phyloP scores from a whole-genome alignment of 2,329 filamentous ascomycete genomes.

The Cordyceps javanica region DNA sequence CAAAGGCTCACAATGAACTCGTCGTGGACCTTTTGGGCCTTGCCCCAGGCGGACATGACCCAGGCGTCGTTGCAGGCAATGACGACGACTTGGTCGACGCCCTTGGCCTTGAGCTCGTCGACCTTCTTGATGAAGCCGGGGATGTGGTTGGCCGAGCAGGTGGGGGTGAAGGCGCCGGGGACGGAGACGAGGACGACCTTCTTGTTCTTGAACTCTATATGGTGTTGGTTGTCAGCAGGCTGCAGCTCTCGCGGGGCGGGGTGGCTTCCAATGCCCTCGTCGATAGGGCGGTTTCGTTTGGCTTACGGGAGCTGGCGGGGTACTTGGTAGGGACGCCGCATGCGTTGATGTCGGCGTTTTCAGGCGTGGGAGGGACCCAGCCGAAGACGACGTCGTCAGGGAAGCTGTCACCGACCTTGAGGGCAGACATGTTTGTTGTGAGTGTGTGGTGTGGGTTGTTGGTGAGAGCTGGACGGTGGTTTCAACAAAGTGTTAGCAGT shows the following conservation, averaged over 20 bases:
- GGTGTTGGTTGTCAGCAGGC: neutral
- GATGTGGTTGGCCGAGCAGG: conserved; percentile 75
- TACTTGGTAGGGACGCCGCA: conserved; percentile 76
- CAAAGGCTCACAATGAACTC: conserved; percentile 53
- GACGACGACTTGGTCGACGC: conserved; percentile 74
- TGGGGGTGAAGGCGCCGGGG: conserved; percentile 75
- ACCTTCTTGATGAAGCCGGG: conserved; percentile 72
- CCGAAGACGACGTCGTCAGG: conserved; percentile 75
- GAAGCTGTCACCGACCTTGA: conserved; percentile 79
- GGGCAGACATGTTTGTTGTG: conserved; percentile 45
- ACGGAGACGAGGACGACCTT: conserved; percentile 52
- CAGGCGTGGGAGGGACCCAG: conserved; percentile 71
- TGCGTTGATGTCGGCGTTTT: conserved; percentile 60
- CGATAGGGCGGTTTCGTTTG: conserved; percentile 7
- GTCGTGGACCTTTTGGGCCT: conserved; percentile 73
- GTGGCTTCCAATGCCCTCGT: neutral
- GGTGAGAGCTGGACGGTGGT: conserved; percentile 1
- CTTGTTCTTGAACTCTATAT: conserved; percentile 47
- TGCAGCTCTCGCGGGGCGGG: neutral
- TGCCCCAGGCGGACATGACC: conserved; percentile 86
- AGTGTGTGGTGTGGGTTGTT: neutral
- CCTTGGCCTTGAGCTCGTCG: conserved; percentile 67
- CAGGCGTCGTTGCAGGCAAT: conserved; percentile 80
- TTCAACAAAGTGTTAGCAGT: neutral
- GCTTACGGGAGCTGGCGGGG: conserved; percentile 66